Evolutionary conservation across 2,329 filamentous ascomycete genomes (phyloP), one percentile per base, ranked within the genome.

Genomic region (Claviceps africana): DNA sequence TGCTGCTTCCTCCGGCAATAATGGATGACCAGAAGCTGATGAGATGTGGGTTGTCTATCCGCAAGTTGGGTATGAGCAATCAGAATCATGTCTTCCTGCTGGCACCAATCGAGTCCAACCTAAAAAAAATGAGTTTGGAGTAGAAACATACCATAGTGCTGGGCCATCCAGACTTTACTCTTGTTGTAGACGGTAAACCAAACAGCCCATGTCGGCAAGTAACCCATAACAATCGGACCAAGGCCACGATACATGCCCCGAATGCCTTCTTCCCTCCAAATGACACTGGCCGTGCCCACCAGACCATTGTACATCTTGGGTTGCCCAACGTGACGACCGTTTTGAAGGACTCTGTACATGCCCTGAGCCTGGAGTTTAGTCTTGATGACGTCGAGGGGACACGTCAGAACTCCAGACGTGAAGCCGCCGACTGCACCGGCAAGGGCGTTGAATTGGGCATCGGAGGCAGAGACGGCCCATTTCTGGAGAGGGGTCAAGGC

Each of bases 311-410:
- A 98, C 48, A 93, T 72, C 74, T 72, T 73, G 22, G 71, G 68
- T 54, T 76, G 74, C 30, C 72, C 72, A 30, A 71, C 72, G 65
- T 73, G 72, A 51, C 66, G 66, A 55, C 68, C 73, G 57, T 72
- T 71, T 60, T 71, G 75, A 63, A 67, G 68, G 58, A 71, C 77
- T 59, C 67, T 59, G 67, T 95, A 94, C 21, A 88, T 87, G 57
- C 91, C 91, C 67, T 97, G 93, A 17, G 90, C 91, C 67, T 98
- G 93, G 55, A 98, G 72, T 69, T 96, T 97, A 45, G 93, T 98
- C 74, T 98, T 98, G 70, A 98, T 97, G 56, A 98, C 93, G 74
- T 98, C 93, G 60, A 98, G 82, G 43, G 93, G 93, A 67, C 93
- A 98, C 51, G 91, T 97, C 58, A 96, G 87, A 52, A 98, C 80